A percentile compares a stretch with the other conserved stretches of the same genome.
Evolutionary conservation across 495 filamentous ascomycete species (phyloP).

Genomic region (Venustampulla echinocandica): DNA sequence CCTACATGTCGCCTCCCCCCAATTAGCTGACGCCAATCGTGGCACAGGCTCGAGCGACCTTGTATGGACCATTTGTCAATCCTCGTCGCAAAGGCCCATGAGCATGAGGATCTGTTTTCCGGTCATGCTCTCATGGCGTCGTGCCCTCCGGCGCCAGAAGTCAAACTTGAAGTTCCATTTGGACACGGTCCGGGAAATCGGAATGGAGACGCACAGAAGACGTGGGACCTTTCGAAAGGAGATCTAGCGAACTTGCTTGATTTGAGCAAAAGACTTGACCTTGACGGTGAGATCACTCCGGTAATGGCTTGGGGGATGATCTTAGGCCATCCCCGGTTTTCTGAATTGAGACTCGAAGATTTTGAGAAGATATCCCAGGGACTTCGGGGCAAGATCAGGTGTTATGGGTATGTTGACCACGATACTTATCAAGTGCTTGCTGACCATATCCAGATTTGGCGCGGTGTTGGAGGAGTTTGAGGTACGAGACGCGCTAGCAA

Average conservation of each 20-base stretch:
- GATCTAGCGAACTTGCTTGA: conserved; percentile 76
- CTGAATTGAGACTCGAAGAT: conserved; percentile 55
- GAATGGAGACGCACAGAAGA: conserved; percentile 35
- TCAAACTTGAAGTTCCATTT: conserved; percentile 42
- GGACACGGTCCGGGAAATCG: conserved; percentile 30
- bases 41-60: conserved; percentile 74
- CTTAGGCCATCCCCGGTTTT: conserved; percentile 58
- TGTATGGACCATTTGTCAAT: conserved; percentile 93
- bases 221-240: conserved; percentile 60
- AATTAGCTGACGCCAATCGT: conserved; percentile 35
- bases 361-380: conserved; percentile 64
- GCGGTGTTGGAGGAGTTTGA: conserved; percentile 89
- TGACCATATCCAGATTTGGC: conserved; percentile 52
- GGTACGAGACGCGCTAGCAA: conserved; percentile 74
- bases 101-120: conserved; percentile 43
- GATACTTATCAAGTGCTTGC: conserved; percentile 9
- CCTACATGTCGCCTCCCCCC: conserved; percentile 57
- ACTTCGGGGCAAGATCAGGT: conserved; percentile 71
- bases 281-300: conserved; percentile 93
- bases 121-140: conserved; percentile 88
- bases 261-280: conserved; percentile 71
- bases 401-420: conserved; percentile 75
- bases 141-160: conserved; percentile 59
- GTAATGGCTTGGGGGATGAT: conserved; percentile 90
- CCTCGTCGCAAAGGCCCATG: conserved; percentile 50